Evolutionary conservation across 2,329 filamentous ascomycete species (phyloP), one percentile per base, ranked within the genome.

Genomic region (Exophiala calicioides): DNA sequence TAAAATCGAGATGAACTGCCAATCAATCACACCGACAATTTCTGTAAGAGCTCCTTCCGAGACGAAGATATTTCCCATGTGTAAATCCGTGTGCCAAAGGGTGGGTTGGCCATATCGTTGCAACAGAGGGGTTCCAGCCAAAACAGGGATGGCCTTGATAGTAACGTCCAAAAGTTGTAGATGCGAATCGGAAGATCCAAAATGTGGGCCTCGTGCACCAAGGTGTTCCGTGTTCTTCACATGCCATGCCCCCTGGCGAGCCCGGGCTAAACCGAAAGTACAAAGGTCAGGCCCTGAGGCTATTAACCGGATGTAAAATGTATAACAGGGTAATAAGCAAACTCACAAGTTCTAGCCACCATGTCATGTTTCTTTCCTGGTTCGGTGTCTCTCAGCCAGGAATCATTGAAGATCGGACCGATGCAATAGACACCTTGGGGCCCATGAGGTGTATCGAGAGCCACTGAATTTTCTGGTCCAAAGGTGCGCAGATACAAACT

Each of bases 61-160:
- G 16, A 63, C 58, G 32, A 59, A 67, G 10, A 69, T 66, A 36
- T 68, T 68, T 19, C 63, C 60, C 59, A 65, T 59, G 19, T 60
- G 53, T 24, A 63, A 56, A 44, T 60, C 55, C 5, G 57, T 59
- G 26, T 59, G 53, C 52, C 46, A 59, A 26, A 61, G 16, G 10
- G 56, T 62, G 27, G 61, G 59, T 19, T 57, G 3, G n/a, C 9
- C 29, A 31, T 41, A 26, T 31, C 13, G 29, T 5, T n/a, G n/a
- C 5, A 16, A 41, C 13, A 31, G 8, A 3, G 16, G 24, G 4
- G n/a, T 30, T 6, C 8, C 23, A 24, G 26, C 20, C n/a, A 31
- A 41, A 30, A 41, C 31, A 8, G 9, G 38, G 4, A 30, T 27
- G 21, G 31, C 3, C 23, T 30, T 31, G 6, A 41, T 8, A 3